These are phyloP conservation scores for Amaranthus hypochondriacus DNA, from an alignment of 148 eudicot species.

Conservation along the genomic window DNA sequence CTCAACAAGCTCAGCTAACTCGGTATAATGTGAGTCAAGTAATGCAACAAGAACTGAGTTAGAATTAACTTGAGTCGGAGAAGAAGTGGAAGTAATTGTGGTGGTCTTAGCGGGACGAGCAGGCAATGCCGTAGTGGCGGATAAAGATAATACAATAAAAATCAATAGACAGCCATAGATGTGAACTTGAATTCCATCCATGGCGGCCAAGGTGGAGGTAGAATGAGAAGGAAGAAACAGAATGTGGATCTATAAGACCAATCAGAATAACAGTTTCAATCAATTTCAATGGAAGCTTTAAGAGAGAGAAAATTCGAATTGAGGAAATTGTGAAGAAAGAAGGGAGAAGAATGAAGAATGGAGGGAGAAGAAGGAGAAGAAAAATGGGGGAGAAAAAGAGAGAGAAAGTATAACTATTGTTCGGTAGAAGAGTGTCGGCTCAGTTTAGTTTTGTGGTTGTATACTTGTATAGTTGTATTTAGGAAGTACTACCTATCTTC, in stretches of 20 bases:
- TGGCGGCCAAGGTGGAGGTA: constrained; percentile 12
- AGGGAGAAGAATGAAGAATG: neutral
- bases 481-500: too few relatives aligned
- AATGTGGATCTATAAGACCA: constrained; percentile 18
- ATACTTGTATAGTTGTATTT: too few relatives aligned
- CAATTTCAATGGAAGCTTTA: neutral
- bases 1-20: constrained; percentile 51
- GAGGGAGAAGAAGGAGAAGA: neutral
- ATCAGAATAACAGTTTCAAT: too few relatives aligned
- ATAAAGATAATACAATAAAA: neutral
- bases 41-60: constrained; percentile 60
- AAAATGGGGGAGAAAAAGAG: neutral
- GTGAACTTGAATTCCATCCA: constrained; percentile 28
- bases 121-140: constrained; percentile 7
- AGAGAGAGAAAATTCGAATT: neutral
- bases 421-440: constrained; percentile 46
- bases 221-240: neutral
- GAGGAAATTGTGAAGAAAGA: neutral
- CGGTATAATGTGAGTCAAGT: constrained; percentile 60
- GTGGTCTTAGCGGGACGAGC: constrained; percentile 12
- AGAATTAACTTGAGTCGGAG: constrained; percentile 40
- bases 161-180: constrained; percentile 31
- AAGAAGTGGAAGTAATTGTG: neutral
- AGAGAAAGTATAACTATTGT: constrained; percentile 31
- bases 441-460: constrained; percentile 21